These are phyloP conservation scores for Lotmaria passim DNA, from an alignment of 208 protist species.

Conservation along the genomic window DNA sequence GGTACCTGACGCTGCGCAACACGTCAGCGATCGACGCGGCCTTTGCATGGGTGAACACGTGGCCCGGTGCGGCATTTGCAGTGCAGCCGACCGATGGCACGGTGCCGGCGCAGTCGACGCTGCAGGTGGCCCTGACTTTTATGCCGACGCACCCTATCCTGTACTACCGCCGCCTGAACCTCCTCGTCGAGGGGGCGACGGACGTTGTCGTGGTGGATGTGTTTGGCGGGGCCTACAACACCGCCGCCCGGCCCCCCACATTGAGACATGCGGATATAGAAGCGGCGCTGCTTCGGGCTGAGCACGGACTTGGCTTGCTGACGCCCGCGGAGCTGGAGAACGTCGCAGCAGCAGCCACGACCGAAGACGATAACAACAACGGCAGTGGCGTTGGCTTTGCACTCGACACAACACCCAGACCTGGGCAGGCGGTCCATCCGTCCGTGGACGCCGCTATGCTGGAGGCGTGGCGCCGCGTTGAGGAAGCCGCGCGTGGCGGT, in stretches of 20 bases:
- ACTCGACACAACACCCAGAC: neutral
- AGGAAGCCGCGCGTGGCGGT: slow-evolving; percentile 29
- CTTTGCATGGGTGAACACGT: slow-evolving; percentile 30
- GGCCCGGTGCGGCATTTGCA: slow-evolving; percentile 69
- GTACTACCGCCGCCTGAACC: slow-evolving; percentile 83
- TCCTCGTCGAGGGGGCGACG: slow-evolving; percentile 61
- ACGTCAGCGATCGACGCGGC: slow-evolving; percentile 32
- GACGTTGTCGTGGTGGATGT: slow-evolving; percentile 77
- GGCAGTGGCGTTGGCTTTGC: neutral
- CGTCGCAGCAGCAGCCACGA: slow-evolving; percentile 36
- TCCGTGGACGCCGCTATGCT: slow-evolving; percentile 7
- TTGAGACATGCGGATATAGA: slow-evolving; percentile 66
- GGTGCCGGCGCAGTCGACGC: slow-evolving; percentile 49
- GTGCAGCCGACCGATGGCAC: slow-evolving; percentile 55
- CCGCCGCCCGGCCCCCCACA: slow-evolving; percentile 57
- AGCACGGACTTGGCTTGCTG: slow-evolving; percentile 57
- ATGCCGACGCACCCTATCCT: slow-evolving; percentile 75
- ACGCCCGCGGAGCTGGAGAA: slow-evolving; percentile 69
- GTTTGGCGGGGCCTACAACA: slow-evolving; percentile 85
- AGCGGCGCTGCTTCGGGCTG: slow-evolving; percentile 54
- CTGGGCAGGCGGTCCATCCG: neutral
- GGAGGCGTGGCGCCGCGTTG: slow-evolving; percentile 26
- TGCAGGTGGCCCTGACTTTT: slow-evolving; percentile 74
- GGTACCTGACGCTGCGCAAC: slow-evolving; percentile 57
- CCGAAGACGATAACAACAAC: neutral